Evolutionary conservation across 768 basidiomycete species (phyloP).

Genomic region (Kwoniella shandongensis): DNA sequence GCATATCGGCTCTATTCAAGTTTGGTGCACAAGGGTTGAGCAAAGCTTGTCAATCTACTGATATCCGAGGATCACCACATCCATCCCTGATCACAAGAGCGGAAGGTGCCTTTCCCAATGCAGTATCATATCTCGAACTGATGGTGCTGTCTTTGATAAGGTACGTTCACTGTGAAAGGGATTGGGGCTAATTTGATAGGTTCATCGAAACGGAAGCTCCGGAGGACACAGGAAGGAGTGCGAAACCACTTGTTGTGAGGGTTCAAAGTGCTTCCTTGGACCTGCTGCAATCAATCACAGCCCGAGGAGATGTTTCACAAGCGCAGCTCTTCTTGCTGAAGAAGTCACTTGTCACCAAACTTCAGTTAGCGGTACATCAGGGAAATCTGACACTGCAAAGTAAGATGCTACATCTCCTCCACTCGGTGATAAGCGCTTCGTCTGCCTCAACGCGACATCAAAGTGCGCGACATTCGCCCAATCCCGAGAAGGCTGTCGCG

Average conservation of each 20-base stretch:
- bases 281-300: constrained; percentile 74
- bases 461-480: constrained; percentile 29
- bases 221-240: background rate
- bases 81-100: constrained; percentile 64
- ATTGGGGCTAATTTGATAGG: constrained; percentile 2
- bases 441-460: constrained; percentile 1
- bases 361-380: constrained; percentile 71
- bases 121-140: constrained; percentile 66
- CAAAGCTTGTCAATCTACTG: constrained; percentile 67
- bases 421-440: constrained; percentile 65
- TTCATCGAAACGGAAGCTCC: constrained; percentile 13
- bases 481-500: constrained; percentile 13
- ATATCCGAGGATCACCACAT: constrained; percentile 67
- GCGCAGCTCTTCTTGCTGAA: constrained; percentile 66
- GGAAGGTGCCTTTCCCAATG: constrained; percentile 48
- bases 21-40: constrained; percentile 89
- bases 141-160: constrained; percentile 70
- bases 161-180: constrained; percentile 54
- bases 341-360: constrained; percentile 68
- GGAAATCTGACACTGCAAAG: constrained; percentile 80
- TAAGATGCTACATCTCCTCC: constrained; percentile 86
- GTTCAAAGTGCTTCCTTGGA: constrained; percentile 78
- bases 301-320: constrained; percentile 74
- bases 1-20: constrained; percentile 70
- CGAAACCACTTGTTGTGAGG: constrained; percentile 1